Conservation (phyloP, 345 rosid species). For the Microcos paniculata region DNA sequence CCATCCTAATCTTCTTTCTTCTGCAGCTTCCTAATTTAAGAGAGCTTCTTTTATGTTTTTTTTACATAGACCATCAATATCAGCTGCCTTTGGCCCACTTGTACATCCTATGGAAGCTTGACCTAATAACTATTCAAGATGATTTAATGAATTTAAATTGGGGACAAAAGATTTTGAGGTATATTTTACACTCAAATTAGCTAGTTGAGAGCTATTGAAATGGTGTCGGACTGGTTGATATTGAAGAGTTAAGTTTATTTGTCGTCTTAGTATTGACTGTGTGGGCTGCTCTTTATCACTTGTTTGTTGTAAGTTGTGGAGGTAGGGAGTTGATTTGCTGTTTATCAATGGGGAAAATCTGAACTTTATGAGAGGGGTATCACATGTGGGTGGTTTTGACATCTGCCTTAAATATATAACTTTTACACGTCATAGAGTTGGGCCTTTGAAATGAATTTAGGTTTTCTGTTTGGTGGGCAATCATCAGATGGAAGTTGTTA, state of each 20-base stretch:
- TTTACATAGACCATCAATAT: neutral
- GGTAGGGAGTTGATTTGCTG: neutral
- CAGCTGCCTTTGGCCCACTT: neutral
- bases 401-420: neutral
- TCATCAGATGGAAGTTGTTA: neutral
- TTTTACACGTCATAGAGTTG: neutral
- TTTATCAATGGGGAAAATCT: neutral
- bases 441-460: neutral
- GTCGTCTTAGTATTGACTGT: neutral
- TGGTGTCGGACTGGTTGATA: neutral
- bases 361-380: neutral
- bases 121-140: neutral
- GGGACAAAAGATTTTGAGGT: constrained; percentile 53
- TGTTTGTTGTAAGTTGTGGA: constrained; percentile 5
- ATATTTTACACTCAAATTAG: neutral
- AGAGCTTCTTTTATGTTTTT: neutral
- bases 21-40: neutral
- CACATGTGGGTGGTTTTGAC: neutral
- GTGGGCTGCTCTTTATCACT: neutral
- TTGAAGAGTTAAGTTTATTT: constrained; percentile 3
- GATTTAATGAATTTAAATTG: neutral
- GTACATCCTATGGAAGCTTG: neutral
- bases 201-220: neutral
- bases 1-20: neutral
- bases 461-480: neutral